Percentiles rank a stretch among this genome's conserved stretches.
phyloP scores from a whole-genome alignment of 768 basidiomycete species.

The Podaxis sp. region DNA sequence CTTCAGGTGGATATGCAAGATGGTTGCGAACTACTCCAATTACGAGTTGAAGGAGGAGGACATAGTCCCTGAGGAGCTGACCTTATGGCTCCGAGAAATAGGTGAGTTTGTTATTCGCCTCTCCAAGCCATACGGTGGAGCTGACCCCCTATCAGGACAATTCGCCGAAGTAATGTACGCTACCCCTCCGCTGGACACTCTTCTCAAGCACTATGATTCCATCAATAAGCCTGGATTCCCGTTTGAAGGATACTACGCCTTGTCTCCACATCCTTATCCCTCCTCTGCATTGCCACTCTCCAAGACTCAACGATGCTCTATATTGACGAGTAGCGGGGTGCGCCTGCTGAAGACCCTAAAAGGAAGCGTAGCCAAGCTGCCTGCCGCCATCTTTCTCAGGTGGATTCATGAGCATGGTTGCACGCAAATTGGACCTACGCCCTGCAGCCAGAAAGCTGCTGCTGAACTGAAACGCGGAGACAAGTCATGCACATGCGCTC shows the following conservation, averaged over 20 bases:
- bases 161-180: conserved; percentile 56
- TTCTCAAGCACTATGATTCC: conserved; percentile 39
- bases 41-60: conserved; percentile 42
- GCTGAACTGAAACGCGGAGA: not conserved
- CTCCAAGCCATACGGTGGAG: not conserved
- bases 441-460: not conserved
- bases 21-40: conserved; percentile 46
- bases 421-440: not conserved
- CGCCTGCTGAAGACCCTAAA: conserved; percentile 27
- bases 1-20: conserved; percentile 53
- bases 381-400: conserved; percentile 41
- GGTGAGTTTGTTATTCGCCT: conserved; percentile 28
- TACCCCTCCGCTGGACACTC: conserved; percentile 37
- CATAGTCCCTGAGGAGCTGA: conserved; percentile 35
- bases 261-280: conserved; percentile 7
- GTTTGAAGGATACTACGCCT: conserved; percentile 45
- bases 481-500: conserved; percentile 30
- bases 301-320: conserved; percentile 25
- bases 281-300: conserved; percentile 18
- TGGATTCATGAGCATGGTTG: conserved; percentile 11
- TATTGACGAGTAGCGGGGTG: conserved; percentile 7
- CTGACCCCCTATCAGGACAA: conserved; percentile 36
- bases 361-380: conserved; percentile 43
- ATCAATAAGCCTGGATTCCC: conserved; percentile 46
- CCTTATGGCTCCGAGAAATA: conserved; percentile 42